Base-by-base conservation (phyloP, 2,329 filamentous ascomycete species). In the Exophiala oligosperma region DNA sequence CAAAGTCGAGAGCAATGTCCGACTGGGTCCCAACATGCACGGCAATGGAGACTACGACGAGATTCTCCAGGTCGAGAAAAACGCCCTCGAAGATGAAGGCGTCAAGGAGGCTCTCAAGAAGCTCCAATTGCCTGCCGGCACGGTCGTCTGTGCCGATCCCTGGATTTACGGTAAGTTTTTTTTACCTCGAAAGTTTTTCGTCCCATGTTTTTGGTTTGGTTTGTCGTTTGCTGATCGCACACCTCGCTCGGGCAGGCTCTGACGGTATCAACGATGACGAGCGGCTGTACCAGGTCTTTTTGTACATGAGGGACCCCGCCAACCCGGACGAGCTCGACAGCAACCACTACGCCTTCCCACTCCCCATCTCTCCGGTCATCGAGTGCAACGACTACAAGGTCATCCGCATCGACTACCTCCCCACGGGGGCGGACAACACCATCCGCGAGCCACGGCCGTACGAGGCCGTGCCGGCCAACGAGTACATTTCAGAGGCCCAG, bases 261-360 rank as follows among this genome's bases (percentile, higher is more conserved):
- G 81, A 83, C 61, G 81, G 81, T 24, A 57, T 80, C 60, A 73
- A 80, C 37, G 77, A 82, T 6, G 75, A 77, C 69, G 56, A 79
- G 72, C 73, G 80, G 46, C 70, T 83, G 64, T 86, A 81, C 68
- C 85, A 88, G 68, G 85, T 83, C 71, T 89, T 86, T 72, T 71
- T 89, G 54, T 89, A 89, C 72, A 79, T 88, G 72, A 77, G 84
- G 23, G 85, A 87, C 63, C 84, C 85, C 2, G 73, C 76, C 29
- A 86, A 89, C 67, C 66, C 82, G 0, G 69, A 74, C 5, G 83
- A 88, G 66, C 71, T 74, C n/a, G 86, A 90, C 67, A 83, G 82
- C 43, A 88, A 87, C 67, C 85, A 89, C 69, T 89, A 89, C 67
- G 84, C 87, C 0, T 81, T 88, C 64, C 87, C 87, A 1, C 74